Percentiles rank a stretch among this genome's conserved stretches.
These are phyloP conservation scores for Malassezia vespertilionis DNA, from an alignment of 1,284 basidiomycete genomes.

Conservation along the genomic window DNA sequence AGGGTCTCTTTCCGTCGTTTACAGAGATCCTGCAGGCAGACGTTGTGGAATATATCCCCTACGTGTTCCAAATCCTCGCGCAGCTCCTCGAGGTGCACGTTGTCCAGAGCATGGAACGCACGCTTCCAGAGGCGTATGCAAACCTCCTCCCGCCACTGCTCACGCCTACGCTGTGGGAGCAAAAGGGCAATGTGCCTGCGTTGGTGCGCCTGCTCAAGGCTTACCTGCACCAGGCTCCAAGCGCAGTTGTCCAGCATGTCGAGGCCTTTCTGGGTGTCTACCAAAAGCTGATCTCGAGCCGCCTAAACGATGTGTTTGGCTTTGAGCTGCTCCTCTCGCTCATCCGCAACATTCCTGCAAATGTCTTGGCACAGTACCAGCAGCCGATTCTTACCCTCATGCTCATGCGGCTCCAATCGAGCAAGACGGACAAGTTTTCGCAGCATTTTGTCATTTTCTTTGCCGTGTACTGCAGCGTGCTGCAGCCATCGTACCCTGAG, in stretches of 20 bases:
- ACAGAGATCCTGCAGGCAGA: slow-evolving; percentile 80
- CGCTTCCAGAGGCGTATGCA: slow-evolving; percentile 67
- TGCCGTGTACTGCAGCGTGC: slow-evolving; percentile 62
- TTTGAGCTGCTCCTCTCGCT: slow-evolving; percentile 78
- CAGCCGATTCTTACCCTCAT: slow-evolving; percentile 69
- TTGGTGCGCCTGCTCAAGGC: slow-evolving; percentile 78
- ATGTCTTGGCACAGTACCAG: slow-evolving; percentile 61
- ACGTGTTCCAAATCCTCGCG: slow-evolving; percentile 89
- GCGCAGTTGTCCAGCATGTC: slow-evolving; percentile 65
- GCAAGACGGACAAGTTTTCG: slow-evolving; percentile 78
- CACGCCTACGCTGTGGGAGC: slow-evolving; percentile 78
- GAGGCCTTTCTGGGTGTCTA: slow-evolving; percentile 74
- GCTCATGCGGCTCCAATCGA: slow-evolving; percentile 71
- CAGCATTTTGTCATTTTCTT: slow-evolving; percentile 74
- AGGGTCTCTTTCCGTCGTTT: slow-evolving; percentile 66
- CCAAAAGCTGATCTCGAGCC: slow-evolving; percentile 79
- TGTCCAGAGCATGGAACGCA: slow-evolving; percentile 25
- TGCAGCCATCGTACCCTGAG: slow-evolving; percentile 65
- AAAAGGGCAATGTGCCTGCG: slow-evolving; percentile 89
- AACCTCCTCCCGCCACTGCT: slow-evolving; percentile 71
- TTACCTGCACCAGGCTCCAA: slow-evolving; percentile 64
- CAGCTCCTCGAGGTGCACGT: slow-evolving; percentile 82
- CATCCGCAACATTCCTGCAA: slow-evolving; percentile 63
- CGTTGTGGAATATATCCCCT: slow-evolving; percentile 92
- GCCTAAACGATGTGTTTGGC: slow-evolving; percentile 78